Conservation (phyloP, 1,284 basidiomycete species). For the Cryptococcus sp. region DNA sequence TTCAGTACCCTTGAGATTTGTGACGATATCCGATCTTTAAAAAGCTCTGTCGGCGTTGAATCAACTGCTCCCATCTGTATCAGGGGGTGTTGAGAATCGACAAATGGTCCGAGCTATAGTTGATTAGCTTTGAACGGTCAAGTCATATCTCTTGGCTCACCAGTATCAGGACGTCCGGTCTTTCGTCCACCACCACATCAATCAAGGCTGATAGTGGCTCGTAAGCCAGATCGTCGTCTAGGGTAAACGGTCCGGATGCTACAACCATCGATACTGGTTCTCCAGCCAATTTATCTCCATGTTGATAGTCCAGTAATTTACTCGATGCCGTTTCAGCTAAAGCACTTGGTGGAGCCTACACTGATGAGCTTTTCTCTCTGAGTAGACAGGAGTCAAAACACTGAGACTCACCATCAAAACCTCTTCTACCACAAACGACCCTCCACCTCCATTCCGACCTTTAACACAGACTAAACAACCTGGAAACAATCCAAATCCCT, state of each 20-base stretch:
- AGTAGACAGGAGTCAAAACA: not conserved
- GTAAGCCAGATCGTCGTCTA: slow-evolving; percentile 70
- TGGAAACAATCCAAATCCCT: slow-evolving; percentile 76
- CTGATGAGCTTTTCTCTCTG: not conserved
- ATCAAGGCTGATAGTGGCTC: slow-evolving; percentile 63
- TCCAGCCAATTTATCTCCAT: slow-evolving; percentile 42
- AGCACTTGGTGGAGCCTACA: slow-evolving; percentile 47
- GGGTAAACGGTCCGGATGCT: slow-evolving; percentile 76
- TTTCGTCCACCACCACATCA: slow-evolving; percentile 55
- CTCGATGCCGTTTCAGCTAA: slow-evolving; percentile 34
- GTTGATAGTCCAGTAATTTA: slow-evolving; percentile 37
- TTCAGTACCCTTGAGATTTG: slow-evolving; percentile 61
- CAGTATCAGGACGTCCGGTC: slow-evolving; percentile 73
- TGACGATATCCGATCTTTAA: slow-evolving; percentile 61
- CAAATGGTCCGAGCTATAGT: slow-evolving; percentile 77
- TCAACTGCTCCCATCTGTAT: slow-evolving; percentile 69
- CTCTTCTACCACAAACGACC: slow-evolving; percentile 77
- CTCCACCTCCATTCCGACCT: slow-evolving; percentile 86
- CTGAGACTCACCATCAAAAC: slow-evolving; percentile 61
- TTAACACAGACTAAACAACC: slow-evolving; percentile 83
- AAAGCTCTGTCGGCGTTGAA: slow-evolving; percentile 63
- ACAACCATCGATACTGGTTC: slow-evolving; percentile 62
- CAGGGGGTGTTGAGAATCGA: slow-evolving; percentile 69
- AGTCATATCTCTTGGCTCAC: slow-evolving; percentile 51
- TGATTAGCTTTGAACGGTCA: not conserved